These are phyloP conservation scores for Parathielavia hyrcaniae DNA, from an alignment of 495 filamentous ascomycete species.

Conservation along the genomic window DNA sequence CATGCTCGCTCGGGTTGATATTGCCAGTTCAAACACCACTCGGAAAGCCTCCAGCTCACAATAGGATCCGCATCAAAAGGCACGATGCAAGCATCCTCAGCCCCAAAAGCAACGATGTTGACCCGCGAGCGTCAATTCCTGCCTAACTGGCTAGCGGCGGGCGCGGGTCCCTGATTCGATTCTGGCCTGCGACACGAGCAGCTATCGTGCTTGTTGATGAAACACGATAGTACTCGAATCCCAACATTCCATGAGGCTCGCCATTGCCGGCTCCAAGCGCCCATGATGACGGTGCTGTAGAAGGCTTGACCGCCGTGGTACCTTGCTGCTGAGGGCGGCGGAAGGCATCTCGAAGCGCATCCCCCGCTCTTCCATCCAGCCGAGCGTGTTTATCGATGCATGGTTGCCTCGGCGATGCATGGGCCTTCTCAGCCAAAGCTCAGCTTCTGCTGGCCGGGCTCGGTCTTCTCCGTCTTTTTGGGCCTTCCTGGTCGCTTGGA, in stretches of 20 bases:
- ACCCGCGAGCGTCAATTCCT: background rate
- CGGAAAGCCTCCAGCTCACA: background rate
- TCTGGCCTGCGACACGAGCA: background rate
- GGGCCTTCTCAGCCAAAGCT: constrained; percentile 54
- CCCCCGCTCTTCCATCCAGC: background rate
- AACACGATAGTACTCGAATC: background rate
- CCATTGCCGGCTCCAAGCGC: background rate
- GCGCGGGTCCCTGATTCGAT: no score
- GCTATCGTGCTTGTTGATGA: no score
- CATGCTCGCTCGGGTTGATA: background rate
- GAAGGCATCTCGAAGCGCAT: background rate
- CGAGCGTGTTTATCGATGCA: constrained; percentile 17
- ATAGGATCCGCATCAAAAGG: background rate
- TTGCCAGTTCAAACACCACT: background rate
- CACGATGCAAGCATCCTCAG: background rate
- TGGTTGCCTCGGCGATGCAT: constrained; percentile 16
- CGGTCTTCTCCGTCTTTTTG: constrained; percentile 61
- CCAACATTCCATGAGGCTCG: no score
- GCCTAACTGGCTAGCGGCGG: background rate
- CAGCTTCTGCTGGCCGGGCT: constrained; percentile 72
- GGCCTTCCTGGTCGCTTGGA: constrained; percentile 28
- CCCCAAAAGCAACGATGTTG: background rate
- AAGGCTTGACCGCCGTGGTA: background rate
- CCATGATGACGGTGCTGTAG: background rate
- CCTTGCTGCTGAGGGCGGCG: background rate